A percentile compares a stretch with the other conserved stretches of the same genome.
Conservation (phyloP, 805 yeast genomes). For the Ogataea dorogensis region DNA sequence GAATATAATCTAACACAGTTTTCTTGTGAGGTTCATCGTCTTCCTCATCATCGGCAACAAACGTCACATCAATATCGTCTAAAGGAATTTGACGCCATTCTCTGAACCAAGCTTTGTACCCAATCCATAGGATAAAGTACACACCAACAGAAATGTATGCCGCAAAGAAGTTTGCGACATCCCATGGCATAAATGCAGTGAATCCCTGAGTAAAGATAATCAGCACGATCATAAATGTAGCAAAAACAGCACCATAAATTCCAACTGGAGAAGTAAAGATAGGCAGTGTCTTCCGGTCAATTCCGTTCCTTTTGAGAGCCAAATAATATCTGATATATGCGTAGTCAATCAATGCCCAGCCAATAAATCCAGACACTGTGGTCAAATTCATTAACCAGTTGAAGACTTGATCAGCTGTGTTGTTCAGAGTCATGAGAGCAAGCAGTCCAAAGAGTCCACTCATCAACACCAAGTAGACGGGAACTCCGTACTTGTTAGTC, state of each 20-base stretch:
- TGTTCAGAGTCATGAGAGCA: constrained; percentile 57
- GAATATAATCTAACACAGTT: not conserved
- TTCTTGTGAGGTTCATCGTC: constrained; percentile 40
- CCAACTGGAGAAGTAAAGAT: constrained; percentile 63
- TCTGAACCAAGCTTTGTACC: constrained; percentile 43
- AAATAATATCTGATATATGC: constrained; percentile 71
- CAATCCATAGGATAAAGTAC: constrained; percentile 53
- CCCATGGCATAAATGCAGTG: constrained; percentile 54
- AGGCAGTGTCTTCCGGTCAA: constrained; percentile 67
- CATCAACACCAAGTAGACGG: constrained; percentile 52
- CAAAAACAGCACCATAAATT: constrained; percentile 68
- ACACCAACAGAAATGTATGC: constrained; percentile 69
- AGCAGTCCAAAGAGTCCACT: constrained; percentile 63
- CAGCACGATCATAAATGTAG: constrained; percentile 50
- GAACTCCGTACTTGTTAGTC: constrained; percentile 60
- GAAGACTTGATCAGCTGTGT: constrained; percentile 57
- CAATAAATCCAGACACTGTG: constrained; percentile 73
- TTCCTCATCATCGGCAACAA: constrained; percentile 38
- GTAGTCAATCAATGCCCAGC: constrained; percentile 66
- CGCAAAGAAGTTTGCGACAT: constrained; percentile 60
- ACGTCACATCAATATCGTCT: constrained; percentile 54
- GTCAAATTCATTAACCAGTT: constrained; percentile 72
- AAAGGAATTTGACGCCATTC: constrained; percentile 44
- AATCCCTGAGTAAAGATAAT: constrained; percentile 75
- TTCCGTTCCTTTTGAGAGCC: constrained; percentile 59